Evolutionary conservation across 768 basidiomycete species (phyloP).

Genomic region (Naganishia friedmannii): DNA sequence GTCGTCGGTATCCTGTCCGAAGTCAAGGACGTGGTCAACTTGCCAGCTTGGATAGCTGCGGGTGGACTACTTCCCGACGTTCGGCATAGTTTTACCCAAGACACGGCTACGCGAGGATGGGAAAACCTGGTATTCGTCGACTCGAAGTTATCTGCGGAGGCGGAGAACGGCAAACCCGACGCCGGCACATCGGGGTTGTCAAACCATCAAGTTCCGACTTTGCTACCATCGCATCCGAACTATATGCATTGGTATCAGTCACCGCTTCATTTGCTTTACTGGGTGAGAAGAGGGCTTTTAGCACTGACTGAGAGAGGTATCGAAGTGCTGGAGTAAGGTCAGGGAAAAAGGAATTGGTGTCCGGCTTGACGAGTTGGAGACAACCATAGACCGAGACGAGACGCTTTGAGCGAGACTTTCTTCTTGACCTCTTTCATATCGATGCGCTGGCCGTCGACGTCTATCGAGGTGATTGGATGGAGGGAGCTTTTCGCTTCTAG

Average conservation of each 20-base stretch:
- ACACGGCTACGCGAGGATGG: conserved; percentile 21
- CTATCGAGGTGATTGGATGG: too few species aligned
- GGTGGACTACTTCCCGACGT: conserved; percentile 39
- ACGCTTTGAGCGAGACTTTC: too few species aligned
- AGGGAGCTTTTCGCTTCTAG: too few species aligned
- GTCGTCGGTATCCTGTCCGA: conserved; percentile 48
- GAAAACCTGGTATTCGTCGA: conserved; percentile 50
- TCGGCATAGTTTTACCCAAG: conserved; percentile 9
- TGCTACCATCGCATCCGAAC: conserved; percentile 22
- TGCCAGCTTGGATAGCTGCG: conserved; percentile 47
- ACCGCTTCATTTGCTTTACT: conserved; percentile 29
- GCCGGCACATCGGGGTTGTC: background rate
- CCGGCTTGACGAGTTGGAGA: too few species aligned
- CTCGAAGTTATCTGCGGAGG: conserved; percentile 50
- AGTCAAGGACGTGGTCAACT: conserved; percentile 37
- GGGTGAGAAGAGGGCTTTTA: conserved; percentile 29
- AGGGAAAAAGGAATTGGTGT: too few species aligned
- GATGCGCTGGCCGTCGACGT: too few species aligned
- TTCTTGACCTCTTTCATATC: too few species aligned
- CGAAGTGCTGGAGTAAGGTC: too few species aligned
- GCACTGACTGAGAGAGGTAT: conserved; percentile 27
- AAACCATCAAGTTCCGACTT: conserved; percentile 14
- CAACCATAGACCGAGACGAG: too few species aligned
- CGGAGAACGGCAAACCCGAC: conserved; percentile 9
- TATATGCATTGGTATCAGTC: conserved; percentile 32